Conservation (phyloP, 257 asterid genomes). For the Forsythia suspensa region DNA sequence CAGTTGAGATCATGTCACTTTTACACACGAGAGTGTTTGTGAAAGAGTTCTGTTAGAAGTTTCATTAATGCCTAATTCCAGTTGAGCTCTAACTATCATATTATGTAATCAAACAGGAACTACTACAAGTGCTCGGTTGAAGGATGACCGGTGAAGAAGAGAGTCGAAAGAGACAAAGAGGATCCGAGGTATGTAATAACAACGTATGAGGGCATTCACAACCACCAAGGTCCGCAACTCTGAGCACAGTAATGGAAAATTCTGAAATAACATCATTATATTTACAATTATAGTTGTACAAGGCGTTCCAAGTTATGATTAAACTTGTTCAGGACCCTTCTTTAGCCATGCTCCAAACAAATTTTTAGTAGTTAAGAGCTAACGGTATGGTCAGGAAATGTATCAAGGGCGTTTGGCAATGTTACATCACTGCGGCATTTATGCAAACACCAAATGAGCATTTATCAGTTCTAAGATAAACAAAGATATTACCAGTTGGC, state of each 20-base stretch:
- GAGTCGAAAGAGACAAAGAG: constrained; percentile 84
- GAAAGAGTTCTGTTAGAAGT: background rate
- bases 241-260: constrained; percentile 17
- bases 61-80: too few relatives aligned
- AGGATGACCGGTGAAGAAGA: constrained; percentile 90
- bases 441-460: too few relatives aligned
- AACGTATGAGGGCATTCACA: constrained; percentile 86
- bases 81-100: background rate
- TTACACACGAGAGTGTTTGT: background rate
- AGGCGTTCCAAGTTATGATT: constrained; percentile 1
- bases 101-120: constrained; percentile 52
- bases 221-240: constrained; percentile 57
- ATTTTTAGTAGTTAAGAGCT: too few relatives aligned
- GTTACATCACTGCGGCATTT: too few relatives aligned
- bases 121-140: constrained; percentile 77
- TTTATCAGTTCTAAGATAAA: too few relatives aligned
- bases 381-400: too few relatives aligned
- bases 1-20: too few relatives aligned
- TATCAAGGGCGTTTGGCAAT: too few relatives aligned
- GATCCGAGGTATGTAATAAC: constrained; percentile 73
- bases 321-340: too few relatives aligned
- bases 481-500: too few relatives aligned
- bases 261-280: background rate
- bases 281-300: background rate
- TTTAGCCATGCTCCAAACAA: too few relatives aligned